Percentiles rank a stretch among this genome's conserved stretches.
Evolutionary conservation across 306 rosid species (phyloP).

Genomic region (Argentina anserina): DNA sequence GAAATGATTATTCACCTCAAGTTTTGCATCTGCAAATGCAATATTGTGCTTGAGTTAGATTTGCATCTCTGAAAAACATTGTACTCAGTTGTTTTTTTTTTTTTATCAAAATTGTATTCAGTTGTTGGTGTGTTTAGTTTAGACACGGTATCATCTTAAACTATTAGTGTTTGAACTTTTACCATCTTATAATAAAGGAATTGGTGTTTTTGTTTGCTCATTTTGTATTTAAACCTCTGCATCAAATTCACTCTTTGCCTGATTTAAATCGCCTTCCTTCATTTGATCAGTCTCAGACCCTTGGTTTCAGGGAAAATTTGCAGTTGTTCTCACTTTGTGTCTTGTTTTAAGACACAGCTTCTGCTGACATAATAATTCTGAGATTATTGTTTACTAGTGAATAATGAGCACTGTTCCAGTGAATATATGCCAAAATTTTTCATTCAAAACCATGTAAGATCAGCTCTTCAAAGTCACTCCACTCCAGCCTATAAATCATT

Average conservation of each 20-base stretch:
- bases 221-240: background rate
- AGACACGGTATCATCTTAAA: background rate
- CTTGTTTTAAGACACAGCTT: too few relatives aligned
- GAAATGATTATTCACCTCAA: slow-evolving; percentile 28
- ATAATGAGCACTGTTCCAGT: too few relatives aligned
- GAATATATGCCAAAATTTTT: too few relatives aligned
- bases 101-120: too few relatives aligned
- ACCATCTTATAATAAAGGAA: background rate
- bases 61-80: slow-evolving; percentile 1
- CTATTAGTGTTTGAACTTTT: background rate
- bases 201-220: background rate
- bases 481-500: too few relatives aligned
- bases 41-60: background rate
- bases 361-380: too few relatives aligned
- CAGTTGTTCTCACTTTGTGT: too few relatives aligned
- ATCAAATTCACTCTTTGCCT: background rate
- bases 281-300: background rate
- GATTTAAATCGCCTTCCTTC: background rate
- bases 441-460: too few relatives aligned
- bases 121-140: background rate
- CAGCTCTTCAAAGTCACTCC: too few relatives aligned
- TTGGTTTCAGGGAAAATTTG: background rate
- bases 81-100: background rate
- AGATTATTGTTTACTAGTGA: too few relatives aligned
- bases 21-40: background rate